Base-by-base conservation (phyloP, 768 basidiomycete species). In the Chalciporus pseudorubinellus region DNA sequence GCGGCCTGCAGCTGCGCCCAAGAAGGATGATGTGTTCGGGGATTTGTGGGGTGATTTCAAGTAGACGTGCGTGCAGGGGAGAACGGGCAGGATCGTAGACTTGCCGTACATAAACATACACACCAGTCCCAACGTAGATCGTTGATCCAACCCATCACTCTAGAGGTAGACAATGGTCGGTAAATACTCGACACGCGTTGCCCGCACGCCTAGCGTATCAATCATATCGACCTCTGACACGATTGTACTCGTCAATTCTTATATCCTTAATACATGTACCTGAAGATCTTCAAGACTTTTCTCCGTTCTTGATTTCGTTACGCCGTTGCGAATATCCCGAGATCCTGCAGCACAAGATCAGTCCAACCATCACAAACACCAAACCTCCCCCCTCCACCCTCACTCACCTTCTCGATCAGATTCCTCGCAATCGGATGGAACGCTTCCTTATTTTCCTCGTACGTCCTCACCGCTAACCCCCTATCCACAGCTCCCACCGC, bases 1-100 rank as follows among this genome's bases (percentile, higher is more conserved):
- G 24, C 63, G 67, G 45, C 55, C 72, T 1, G 19, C 70, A n/a
- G 53, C 63, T 1, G 64, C 63, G 44, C 64, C 70, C 53, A 85
- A 87, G 74, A 86, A 80, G 69, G 89, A 90, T 55, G 89, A 92
- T 59, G 83, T 74, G 7, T 92, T 92, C 62, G 88, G 86, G 7
- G 88, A 92, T 68, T 67, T 92, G 44, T 92, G 90, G 90, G 87
- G 88, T 44, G 81, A 84, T 34, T 89, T 89, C 68, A 90, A 90
- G 75, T 91, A 48, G 18, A 4, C 24, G 24, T n/a, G n/a, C n/a
- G n/a, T n/a, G n/a, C n/a, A n/a, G n/a, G n/a, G n/a, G n/a, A n/a
- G n/a, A n/a, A n/a, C n/a, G n/a, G n/a, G n/a, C n/a, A n/a, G n/a
- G n/a, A n/a, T n/a, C n/a, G n/a, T n/a, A n/a, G n/a, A n/a, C n/a